Evolutionary conservation across 768 basidiomycete species (phyloP).

Genomic region (Boletus subparvulus): DNA sequence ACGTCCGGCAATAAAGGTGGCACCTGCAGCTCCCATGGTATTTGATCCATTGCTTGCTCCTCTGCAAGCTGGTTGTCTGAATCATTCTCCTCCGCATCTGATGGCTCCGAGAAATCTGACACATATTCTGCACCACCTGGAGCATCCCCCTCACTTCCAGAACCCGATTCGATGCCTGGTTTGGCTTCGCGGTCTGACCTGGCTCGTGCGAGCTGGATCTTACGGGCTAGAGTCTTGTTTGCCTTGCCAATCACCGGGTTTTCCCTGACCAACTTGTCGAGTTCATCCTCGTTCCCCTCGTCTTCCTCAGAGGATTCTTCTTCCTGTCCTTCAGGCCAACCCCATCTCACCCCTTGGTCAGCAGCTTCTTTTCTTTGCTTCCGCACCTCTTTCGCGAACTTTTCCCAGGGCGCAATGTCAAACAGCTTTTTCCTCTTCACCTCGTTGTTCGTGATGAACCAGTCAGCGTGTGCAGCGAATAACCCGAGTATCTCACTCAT

Average conservation of each 20-base stretch:
- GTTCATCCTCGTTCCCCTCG: background rate
- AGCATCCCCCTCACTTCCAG: constrained; percentile 21
- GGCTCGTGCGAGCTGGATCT: constrained; percentile 16
- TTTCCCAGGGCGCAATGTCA: constrained; percentile 47
- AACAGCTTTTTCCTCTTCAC: constrained; percentile 34
- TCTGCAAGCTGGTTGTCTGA: constrained; percentile 23
- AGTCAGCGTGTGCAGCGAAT: constrained; percentile 57
- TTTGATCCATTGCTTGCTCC: constrained; percentile 25
- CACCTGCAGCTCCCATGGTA: constrained; percentile 39
- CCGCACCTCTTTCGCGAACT: constrained; percentile 40
- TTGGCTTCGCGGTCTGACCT: background rate
- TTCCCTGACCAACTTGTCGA: constrained; percentile 14
- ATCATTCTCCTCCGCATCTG: constrained; percentile 44
- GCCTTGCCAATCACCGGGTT: constrained; percentile 33
- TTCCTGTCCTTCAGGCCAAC: constrained; percentile 19
- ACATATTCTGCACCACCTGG: constrained; percentile 41
- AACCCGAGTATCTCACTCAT: constrained; percentile 48
- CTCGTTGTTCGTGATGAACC: constrained; percentile 54
- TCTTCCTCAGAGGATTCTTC: constrained; percentile 10
- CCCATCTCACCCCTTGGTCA: constrained; percentile 23
- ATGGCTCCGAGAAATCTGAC: constrained; percentile 57
- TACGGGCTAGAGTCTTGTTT: constrained; percentile 15
- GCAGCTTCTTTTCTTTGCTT: constrained; percentile 35
- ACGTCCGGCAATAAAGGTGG: constrained; percentile 43
- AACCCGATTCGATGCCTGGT: constrained; percentile 11